A percentile compares a stretch with the other conserved stretches of the same genome.
Conservation (phyloP, 1,284 basidiomycete species). For the Ceratobasidium papillatum region DNA sequence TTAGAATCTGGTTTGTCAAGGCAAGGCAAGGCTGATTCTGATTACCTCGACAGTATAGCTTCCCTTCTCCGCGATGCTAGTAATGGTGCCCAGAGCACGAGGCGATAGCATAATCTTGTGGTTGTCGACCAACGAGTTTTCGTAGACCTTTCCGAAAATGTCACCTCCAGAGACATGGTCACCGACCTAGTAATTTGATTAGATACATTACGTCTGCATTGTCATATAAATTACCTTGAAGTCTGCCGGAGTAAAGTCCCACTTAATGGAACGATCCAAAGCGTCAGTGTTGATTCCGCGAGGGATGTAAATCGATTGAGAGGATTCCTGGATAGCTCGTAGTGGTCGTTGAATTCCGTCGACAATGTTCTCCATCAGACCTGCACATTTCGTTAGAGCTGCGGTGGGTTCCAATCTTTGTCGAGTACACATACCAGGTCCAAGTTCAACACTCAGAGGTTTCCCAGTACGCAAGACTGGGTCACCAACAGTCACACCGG, state of each 20-base stretch:
- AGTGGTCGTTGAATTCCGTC: constrained; percentile 96
- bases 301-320: constrained; percentile 98
- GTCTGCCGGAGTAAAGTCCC: constrained; percentile 93
- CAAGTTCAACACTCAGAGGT: constrained; percentile 96
- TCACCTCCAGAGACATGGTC: constrained; percentile 98
- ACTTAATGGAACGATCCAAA: constrained; percentile 86
- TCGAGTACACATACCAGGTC: constrained; percentile 72
- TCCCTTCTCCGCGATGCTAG: constrained; percentile 92
- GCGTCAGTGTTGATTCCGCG: constrained; percentile 98
- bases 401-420: background rate
- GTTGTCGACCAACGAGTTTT: constrained; percentile 95
- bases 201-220: constrained; percentile 10
- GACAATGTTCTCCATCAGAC: constrained; percentile 98
- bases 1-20: background rate
- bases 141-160: constrained; percentile 94
- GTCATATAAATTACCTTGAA: constrained; percentile 66
- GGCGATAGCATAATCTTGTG: constrained; percentile 98
- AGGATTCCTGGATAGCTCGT: constrained; percentile 93
- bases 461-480: constrained; percentile 97
- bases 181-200: constrained; percentile 69
- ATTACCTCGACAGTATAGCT: constrained; percentile 90
- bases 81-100: constrained; percentile 94
- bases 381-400: constrained; percentile 54
- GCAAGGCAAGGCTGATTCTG: constrained; percentile 41
- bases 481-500: constrained; percentile 97